phyloP scores from a whole-genome alignment of 345 rosid species.

The Melastoma malabathricum region DNA sequence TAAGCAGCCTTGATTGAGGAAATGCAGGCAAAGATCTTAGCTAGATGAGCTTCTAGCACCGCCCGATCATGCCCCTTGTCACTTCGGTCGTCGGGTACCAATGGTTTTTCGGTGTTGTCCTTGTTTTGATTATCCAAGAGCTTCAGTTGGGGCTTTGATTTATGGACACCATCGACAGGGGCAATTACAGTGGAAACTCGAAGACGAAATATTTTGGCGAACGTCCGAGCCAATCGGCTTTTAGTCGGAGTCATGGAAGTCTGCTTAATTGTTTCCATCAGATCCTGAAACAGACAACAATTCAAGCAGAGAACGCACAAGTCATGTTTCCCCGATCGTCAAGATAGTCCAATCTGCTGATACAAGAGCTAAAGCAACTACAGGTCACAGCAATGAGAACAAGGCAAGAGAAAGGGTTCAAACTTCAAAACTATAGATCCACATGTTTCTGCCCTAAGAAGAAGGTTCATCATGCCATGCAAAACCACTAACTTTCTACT shows the following conservation, averaged over 20 bases:
- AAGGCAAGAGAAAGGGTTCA: too few relatives aligned
- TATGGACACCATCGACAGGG: conserved; percentile 44
- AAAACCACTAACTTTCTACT: too few relatives aligned
- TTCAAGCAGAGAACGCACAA: too few relatives aligned
- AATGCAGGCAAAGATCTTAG: conserved; percentile 65
- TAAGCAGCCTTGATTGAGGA: conserved; percentile 75
- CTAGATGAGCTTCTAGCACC: conserved; percentile 43
- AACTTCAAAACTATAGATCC: too few relatives aligned
- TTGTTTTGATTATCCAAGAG: not conserved
- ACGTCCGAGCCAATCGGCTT: conserved; percentile 18
- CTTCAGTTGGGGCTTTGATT: conserved; percentile 1
- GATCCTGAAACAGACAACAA: not conserved
- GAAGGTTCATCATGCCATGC: too few relatives aligned
- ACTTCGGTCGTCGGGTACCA: not conserved
- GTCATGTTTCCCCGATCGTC: too few relatives aligned
- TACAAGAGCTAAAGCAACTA: too few relatives aligned
- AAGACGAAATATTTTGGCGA: conserved; percentile 51
- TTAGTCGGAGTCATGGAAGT: conserved; percentile 1
- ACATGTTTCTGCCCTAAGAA: too few relatives aligned
- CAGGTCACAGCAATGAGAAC: too few relatives aligned
- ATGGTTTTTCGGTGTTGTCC: conserved; percentile 1
- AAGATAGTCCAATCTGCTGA: too few relatives aligned
- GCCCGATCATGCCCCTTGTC: conserved; percentile 13
- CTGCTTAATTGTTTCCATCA: conserved; percentile 7
- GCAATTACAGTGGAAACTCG: conserved; percentile 43